Evolutionary conservation across 148 eudicot species (phyloP).

Genomic region (Rhododendron henanense): DNA sequence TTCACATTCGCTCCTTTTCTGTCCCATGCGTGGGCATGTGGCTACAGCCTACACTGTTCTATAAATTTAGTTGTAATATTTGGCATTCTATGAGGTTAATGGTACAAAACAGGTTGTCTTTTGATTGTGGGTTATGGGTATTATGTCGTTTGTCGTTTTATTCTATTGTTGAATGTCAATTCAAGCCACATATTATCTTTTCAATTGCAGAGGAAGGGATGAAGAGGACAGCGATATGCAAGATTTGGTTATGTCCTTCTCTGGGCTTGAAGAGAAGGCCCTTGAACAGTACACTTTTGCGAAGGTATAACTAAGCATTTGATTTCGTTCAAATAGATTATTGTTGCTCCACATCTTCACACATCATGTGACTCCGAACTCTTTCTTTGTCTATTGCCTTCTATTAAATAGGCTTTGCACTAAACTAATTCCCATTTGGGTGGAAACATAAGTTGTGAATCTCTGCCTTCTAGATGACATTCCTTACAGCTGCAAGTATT

Average conservation of each 20-base stretch:
- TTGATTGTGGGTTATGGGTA: background rate
- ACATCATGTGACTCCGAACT: background rate
- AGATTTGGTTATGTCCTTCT: conserved; percentile 71
- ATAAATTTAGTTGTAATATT: background rate
- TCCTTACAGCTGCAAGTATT: background rate
- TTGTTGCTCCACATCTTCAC: conserved; percentile 3
- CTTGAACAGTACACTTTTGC: conserved; percentile 81
- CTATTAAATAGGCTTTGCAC: background rate
- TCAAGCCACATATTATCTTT: conserved; percentile 2
- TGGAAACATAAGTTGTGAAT: background rate
- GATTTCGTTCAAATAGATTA: background rate
- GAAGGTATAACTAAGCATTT: conserved; percentile 47
- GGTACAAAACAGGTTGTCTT: background rate
- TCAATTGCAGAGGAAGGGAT: conserved; percentile 48
- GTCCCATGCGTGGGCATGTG: background rate
- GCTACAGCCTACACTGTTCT: background rate
- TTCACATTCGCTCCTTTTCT: background rate
- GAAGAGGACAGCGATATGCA: conserved; percentile 77
- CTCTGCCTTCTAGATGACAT: background rate
- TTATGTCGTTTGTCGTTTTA: background rate
- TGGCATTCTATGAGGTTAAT: background rate
- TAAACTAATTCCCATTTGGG: background rate
- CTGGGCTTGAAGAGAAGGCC: conserved; percentile 89
- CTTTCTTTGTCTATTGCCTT: background rate
- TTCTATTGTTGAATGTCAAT: background rate